These are phyloP conservation scores for Cenchrus americanus DNA, from an alignment of 176 grass and related monocot genomes.

Conservation along the genomic window DNA sequence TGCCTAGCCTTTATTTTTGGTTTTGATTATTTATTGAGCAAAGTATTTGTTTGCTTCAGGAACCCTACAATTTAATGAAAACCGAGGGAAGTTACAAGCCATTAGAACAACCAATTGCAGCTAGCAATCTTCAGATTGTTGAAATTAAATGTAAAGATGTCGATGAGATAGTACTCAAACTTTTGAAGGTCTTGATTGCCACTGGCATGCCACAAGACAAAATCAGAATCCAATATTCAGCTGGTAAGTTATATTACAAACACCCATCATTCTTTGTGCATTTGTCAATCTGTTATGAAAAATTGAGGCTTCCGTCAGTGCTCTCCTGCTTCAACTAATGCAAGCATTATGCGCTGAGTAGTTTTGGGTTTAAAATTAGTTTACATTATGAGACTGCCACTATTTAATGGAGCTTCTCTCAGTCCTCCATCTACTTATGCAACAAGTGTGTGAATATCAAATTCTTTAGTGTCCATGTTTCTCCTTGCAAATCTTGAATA, in stretches of 20 bases:
- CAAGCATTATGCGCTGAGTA: not conserved
- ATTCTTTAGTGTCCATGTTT: not conserved
- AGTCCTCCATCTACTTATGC: too few relatives aligned
- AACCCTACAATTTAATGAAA: not conserved
- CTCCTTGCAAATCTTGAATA: not conserved
- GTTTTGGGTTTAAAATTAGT: too few relatives aligned
- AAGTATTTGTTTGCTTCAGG: not conserved
- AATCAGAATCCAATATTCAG: conserved; percentile 3
- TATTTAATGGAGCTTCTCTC: too few relatives aligned
- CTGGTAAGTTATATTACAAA: not conserved
- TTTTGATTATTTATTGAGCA: not conserved
- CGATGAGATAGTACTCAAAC: conserved; percentile 4
- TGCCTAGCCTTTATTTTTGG: not conserved
- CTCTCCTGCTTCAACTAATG: not conserved
- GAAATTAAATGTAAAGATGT: conserved; percentile 8
- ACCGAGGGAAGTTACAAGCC: not conserved
- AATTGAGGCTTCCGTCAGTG: not conserved
- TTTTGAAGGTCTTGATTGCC: conserved; percentile 11
- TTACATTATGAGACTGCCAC: too few relatives aligned
- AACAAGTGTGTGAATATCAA: not conserved
- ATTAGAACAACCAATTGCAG: not conserved
- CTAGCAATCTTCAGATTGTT: conserved; percentile 6
- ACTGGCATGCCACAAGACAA: conserved; percentile 5
- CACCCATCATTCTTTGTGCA: not conserved
- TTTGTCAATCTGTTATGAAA: not conserved